These are phyloP conservation scores for Boletus sensibilis DNA, from an alignment of 768 basidiomycete genomes.

Conservation along the genomic window DNA sequence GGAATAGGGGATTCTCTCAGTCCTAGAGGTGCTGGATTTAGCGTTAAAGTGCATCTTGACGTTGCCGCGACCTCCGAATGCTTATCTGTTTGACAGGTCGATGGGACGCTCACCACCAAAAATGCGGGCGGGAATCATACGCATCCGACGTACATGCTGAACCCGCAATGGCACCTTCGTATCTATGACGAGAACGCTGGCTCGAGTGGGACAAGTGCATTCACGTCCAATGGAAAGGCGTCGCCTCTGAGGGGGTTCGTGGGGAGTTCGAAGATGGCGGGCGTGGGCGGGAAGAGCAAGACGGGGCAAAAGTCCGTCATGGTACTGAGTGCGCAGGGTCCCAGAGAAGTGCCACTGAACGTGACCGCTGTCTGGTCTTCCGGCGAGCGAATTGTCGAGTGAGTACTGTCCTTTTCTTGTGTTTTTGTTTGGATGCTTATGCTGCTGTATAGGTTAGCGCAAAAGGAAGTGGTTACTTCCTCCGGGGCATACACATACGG, in stretches of 20 bases:
- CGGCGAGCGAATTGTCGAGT: slow-evolving; percentile 77
- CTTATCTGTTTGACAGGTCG: slow-evolving; percentile 42
- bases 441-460: slow-evolving; percentile 42
- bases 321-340: slow-evolving; percentile 49
- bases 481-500: slow-evolving; percentile 86
- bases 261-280: slow-evolving; percentile 8
- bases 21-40: slow-evolving; percentile 6
- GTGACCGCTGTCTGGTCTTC: slow-evolving; percentile 71
- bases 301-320: slow-evolving; percentile 38
- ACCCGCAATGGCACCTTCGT: slow-evolving; percentile 81
- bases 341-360: slow-evolving; percentile 71
- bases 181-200: slow-evolving; percentile 42
- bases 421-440: not conserved
- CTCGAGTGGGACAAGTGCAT: slow-evolving; percentile 1
- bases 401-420: slow-evolving; percentile 30
- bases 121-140: slow-evolving; percentile 85
- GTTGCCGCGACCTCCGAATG: not conserved
- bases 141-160: slow-evolving; percentile 79
- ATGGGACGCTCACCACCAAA: slow-evolving; percentile 60
- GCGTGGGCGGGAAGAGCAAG: not conserved
- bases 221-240: not conserved
- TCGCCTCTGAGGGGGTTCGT: not conserved
- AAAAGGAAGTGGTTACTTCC: slow-evolving; percentile 68
- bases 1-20: slow-evolving; percentile 8
- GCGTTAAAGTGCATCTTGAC: slow-evolving; percentile 12